A percentile compares a stretch with the other conserved stretches of the same genome.
These are phyloP conservation scores for Chrysanthemum seticuspe DNA, from an alignment of 129 eudicot genomes.

Conservation along the genomic window DNA sequence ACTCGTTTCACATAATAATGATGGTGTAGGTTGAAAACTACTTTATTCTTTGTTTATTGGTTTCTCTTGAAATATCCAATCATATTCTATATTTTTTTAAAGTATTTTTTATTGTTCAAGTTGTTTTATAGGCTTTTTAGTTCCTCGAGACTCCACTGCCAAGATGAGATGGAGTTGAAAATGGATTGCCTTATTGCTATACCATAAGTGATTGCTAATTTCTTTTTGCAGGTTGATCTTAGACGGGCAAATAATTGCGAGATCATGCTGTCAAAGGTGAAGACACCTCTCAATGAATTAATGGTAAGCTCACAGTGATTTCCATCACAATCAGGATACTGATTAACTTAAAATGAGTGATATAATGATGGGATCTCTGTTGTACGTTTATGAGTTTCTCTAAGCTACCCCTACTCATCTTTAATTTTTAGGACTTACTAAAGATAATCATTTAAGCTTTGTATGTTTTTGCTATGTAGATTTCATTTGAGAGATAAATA, in stretches of 20 bases:
- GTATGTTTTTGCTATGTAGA: slow-evolving; percentile 5
- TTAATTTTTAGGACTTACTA: not conserved
- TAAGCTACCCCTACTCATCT: slow-evolving; percentile 1
- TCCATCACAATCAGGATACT: slow-evolving; percentile 11
- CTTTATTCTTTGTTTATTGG: not conserved
- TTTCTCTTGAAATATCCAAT: not conserved
- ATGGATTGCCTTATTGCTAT: slow-evolving; percentile 14
- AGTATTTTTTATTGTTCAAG: not conserved
- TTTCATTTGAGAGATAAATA: not conserved
- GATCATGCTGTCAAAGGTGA: slow-evolving; percentile 96
- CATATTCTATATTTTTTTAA: not conserved
- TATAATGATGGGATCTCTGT: not conserved
- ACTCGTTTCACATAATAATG: not conserved
- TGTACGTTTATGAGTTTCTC: slow-evolving; percentile 9
- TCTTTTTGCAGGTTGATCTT: slow-evolving; percentile 69
- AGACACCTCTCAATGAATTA: slow-evolving; percentile 66
- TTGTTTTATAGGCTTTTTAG: not conserved
- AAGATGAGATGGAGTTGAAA: not conserved
- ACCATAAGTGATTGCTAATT: slow-evolving; percentile 12
- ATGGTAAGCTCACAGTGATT: slow-evolving; percentile 61
- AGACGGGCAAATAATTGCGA: slow-evolving; percentile 95
- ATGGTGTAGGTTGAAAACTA: not conserved
- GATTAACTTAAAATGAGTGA: slow-evolving; percentile 11
- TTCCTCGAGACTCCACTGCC: not conserved
- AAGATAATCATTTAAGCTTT: slow-evolving; percentile 16